These are phyloP conservation scores for Orbilia javanica DNA, from an alignment of 2,329 filamentous ascomycete genomes.

Conservation along the genomic window DNA sequence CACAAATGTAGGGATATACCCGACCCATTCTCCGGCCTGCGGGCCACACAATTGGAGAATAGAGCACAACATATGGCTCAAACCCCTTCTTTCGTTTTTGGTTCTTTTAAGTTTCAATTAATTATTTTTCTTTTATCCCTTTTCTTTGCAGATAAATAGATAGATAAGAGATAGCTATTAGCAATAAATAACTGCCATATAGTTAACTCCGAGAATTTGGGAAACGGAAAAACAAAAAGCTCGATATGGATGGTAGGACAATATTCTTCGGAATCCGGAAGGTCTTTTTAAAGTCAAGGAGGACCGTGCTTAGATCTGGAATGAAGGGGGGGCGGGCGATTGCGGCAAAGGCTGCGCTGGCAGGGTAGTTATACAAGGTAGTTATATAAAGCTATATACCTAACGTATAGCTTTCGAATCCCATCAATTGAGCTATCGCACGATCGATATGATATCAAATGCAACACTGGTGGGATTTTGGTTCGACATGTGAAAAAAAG, in stretches of 20 bases:
- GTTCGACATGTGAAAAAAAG: not conserved
- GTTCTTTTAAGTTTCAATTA: no score
- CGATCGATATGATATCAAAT: not conserved
- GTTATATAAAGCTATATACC: conserved; percentile 1
- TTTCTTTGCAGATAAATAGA: no score
- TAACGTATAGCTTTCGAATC: not conserved
- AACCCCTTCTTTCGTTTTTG: no score
- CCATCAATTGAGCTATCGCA: not conserved
- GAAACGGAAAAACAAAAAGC: no score
- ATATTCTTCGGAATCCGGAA: not conserved
- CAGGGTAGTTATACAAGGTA: not conserved
- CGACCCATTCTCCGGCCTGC: not conserved
- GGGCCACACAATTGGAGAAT: not conserved
- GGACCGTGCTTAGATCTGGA: not conserved
- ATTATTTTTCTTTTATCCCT: not conserved
- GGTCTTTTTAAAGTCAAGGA: not conserved
- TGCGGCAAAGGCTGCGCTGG: not conserved
- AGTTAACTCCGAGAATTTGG: no score
- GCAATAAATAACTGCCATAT: no score
- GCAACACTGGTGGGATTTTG: no score
- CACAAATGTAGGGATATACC: not conserved
- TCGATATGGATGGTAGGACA: no score
- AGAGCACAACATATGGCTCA: not conserved
- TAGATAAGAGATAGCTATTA: not conserved
- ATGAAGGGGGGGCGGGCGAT: not conserved